phyloP scores from a whole-genome alignment of 192 early-diverging fungal genomes.

The Blastocladiella britannica region DNA sequence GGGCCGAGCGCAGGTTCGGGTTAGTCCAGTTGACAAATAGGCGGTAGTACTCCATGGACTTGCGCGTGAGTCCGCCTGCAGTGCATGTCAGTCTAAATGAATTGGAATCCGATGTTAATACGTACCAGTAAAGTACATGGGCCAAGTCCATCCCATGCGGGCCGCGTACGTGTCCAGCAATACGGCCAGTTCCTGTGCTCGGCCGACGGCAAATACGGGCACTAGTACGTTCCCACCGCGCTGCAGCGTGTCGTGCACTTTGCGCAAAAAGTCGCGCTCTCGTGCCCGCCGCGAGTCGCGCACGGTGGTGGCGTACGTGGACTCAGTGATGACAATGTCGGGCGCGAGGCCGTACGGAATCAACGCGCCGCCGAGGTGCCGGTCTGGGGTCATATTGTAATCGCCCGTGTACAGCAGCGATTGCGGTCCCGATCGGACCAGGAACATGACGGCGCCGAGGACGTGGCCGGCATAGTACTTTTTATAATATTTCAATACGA shows the following conservation, averaged over 20 bases:
- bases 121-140: constrained; percentile 94
- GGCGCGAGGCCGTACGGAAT: constrained; percentile 82
- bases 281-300: constrained; percentile 80
- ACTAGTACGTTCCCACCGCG: constrained; percentile 78
- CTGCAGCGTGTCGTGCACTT: constrained; percentile 55
- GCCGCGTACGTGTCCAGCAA: constrained; percentile 91
- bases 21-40: constrained; percentile 96
- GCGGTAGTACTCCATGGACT: constrained; percentile 90
- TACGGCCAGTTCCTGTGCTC: constrained; percentile 94
- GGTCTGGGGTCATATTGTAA: constrained; percentile 77
- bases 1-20: constrained; percentile 83
- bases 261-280: constrained; percentile 81
- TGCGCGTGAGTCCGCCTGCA: constrained; percentile 82
- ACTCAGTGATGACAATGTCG: constrained; percentile 85
- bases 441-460: constrained; percentile 92
- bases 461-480: constrained; percentile 98
- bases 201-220: constrained; percentile 92
- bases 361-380: constrained; percentile 88
- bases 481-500: too few relatives aligned
- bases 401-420: constrained; percentile 72
- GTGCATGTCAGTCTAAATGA: too few relatives aligned
- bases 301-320: constrained; percentile 90
- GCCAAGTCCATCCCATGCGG: constrained; percentile 63
- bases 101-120: too few relatives aligned
- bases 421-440: constrained; percentile 49